phyloP scores from a whole-genome alignment of 2,329 filamentous ascomycete species.

The Domatiomyces catenatus region DNA sequence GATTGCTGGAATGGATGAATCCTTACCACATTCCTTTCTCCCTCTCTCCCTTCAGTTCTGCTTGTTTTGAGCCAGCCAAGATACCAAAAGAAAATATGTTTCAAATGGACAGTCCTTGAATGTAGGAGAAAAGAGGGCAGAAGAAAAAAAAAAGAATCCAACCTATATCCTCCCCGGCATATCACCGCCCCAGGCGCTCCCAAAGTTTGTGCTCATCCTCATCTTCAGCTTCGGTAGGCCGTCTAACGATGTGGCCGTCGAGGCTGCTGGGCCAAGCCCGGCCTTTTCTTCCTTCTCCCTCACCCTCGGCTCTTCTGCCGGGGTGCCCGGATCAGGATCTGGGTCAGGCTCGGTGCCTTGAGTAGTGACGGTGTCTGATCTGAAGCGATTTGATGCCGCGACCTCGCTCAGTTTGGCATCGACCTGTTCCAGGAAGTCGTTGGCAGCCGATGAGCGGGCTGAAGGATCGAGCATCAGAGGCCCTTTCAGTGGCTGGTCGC shows the following conservation, averaged over 20 bases:
- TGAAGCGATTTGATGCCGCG: conserved; percentile 18
- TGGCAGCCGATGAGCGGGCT: conserved; percentile 23
- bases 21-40: no score
- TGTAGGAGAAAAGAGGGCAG: no score
- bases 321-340: not conserved
- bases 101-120: not conserved
- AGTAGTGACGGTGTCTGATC: conserved; percentile 6
- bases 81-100: not conserved
- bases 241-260: conserved; percentile 4
- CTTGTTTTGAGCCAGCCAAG: no score
- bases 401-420: conserved; percentile 30
- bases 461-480: conserved; percentile 30
- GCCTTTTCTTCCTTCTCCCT: conserved; percentile 20
- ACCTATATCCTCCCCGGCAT: not conserved
- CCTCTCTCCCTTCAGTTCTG: no score
- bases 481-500: conserved; percentile 30
- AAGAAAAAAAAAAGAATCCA: not conserved
- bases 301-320: conserved; percentile 15
- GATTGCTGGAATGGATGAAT: no score
- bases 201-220: conserved; percentile 32
- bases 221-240: conserved; percentile 23
- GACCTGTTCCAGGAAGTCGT: conserved; percentile 27
- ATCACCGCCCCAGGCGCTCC: conserved; percentile 29
- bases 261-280: conserved; percentile 12
- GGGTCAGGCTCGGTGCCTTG: conserved; percentile 1